These are phyloP conservation scores for Xylaria sp. DNA, from an alignment of 2,329 filamentous ascomycete genomes.

Conservation along the genomic window DNA sequence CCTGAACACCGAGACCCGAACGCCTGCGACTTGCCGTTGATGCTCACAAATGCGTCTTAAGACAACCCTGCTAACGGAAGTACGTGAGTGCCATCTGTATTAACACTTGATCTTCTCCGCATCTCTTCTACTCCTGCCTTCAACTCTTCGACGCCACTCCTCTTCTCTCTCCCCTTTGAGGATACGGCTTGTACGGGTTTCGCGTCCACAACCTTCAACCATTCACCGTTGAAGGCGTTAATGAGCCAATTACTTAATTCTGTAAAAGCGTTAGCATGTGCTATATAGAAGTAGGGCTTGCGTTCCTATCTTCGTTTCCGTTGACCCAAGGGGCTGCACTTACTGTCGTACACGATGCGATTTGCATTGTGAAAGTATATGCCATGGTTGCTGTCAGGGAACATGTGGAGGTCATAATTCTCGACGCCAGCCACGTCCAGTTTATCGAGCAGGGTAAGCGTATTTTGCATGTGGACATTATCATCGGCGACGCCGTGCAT, in stretches of 20 bases:
- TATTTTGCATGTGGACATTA: constrained; percentile 98
- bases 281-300: constrained; percentile 8
- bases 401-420: constrained; percentile 97
- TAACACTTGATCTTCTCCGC: constrained; percentile 32
- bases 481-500: constrained; percentile 98
- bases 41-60: constrained; percentile 10
- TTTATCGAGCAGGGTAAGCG: constrained; percentile 85
- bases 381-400: constrained; percentile 94
- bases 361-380: constrained; percentile 97
- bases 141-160: constrained; percentile 42
- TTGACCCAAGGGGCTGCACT: constrained; percentile 55
- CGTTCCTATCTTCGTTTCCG: neutral
- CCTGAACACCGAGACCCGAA: constrained; percentile 24
- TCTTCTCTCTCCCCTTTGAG: constrained; percentile 40
- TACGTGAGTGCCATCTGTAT: constrained; percentile 5
- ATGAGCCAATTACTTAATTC: constrained; percentile 90
- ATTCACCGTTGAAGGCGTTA: constrained; percentile 98
- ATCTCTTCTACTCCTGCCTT: constrained; percentile 39
- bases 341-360: constrained; percentile 90
- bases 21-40: constrained; percentile 13
- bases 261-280: constrained; percentile 55
- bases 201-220: constrained; percentile 71
- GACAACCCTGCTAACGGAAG: neutral
- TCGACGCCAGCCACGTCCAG: constrained; percentile 83
- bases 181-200: constrained; percentile 58